phyloP scores from a whole-genome alignment of 1,284 basidiomycete genomes.

The Sparassis latifolia region DNA sequence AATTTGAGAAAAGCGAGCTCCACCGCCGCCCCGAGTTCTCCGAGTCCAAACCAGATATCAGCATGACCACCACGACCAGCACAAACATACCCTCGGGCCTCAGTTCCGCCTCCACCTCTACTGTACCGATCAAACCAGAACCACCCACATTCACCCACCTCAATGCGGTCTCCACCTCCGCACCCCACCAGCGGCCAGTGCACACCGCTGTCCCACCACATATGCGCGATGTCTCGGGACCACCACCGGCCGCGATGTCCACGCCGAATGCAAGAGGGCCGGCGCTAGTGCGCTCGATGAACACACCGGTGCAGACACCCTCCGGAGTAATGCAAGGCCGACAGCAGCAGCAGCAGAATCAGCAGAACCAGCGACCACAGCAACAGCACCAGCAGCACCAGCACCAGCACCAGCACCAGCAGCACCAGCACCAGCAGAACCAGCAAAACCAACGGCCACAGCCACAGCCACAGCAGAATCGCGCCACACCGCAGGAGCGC shows the following conservation, averaged over 20 bases:
- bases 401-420: conserved; percentile 6
- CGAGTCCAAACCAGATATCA: conserved; percentile 28
- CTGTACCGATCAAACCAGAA: background rate
- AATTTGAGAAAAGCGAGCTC: conserved; percentile 67
- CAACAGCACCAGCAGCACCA: conserved; percentile 7
- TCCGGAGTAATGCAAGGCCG: background rate
- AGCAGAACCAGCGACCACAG: background rate
- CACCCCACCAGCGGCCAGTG: background rate
- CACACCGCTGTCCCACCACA: conserved; percentile 17
- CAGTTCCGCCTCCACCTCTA: background rate
- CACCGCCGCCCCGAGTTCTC: conserved; percentile 77
- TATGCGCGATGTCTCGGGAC: conserved; percentile 10
- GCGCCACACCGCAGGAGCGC: background rate
- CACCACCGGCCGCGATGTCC: conserved; percentile 5
- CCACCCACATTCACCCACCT: background rate
- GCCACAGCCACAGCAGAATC: background rate
- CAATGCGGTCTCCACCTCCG: conserved; percentile 1
- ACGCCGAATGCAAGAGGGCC: conserved; percentile 19
- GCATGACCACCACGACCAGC: conserved; percentile 2
- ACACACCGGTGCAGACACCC: too few relatives aligned
- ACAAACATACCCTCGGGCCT: background rate
- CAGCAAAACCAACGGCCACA: conserved; percentile 1
- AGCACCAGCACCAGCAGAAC: background rate
- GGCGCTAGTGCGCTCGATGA: background rate
- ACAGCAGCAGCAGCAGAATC: conserved; percentile 10